These are phyloP conservation scores for Tetrastigma voinierianum DNA, from an alignment of 164 flowering plant species.

Conservation along the genomic window DNA sequence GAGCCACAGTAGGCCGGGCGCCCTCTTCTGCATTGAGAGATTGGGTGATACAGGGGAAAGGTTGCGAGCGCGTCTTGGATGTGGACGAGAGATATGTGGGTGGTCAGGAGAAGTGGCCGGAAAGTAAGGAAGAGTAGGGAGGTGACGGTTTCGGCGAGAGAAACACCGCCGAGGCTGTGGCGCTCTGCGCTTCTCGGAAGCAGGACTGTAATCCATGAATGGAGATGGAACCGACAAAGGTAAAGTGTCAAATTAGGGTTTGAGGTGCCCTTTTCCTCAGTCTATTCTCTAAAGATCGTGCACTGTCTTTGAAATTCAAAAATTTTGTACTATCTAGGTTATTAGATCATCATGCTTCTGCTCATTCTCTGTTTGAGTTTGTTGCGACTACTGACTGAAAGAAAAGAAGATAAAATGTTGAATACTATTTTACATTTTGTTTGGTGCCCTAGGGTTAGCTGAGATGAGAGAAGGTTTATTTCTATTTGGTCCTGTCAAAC, in stretches of 20 bases:
- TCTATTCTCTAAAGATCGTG: conserved; percentile 20
- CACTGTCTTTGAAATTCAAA: not conserved
- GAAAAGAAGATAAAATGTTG: too few relatives aligned
- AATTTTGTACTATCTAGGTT: too few relatives aligned
- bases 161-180: conserved; percentile 85
- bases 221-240: conserved; percentile 19
- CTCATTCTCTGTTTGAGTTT: too few relatives aligned
- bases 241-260: conserved; percentile 32
- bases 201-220: conserved; percentile 8
- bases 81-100: conserved; percentile 20
- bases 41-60: conserved; percentile 33
- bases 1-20: conserved; percentile 72
- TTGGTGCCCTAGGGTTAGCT: not conserved
- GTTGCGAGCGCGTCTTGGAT: conserved; percentile 8
- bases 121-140: conserved; percentile 26
- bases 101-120: conserved; percentile 29
- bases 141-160: conserved; percentile 63
- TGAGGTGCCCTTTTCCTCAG: conserved; percentile 39
- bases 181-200: conserved; percentile 63
- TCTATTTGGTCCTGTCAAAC: too few relatives aligned
- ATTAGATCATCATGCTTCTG: too few relatives aligned
- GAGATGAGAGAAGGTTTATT: too few relatives aligned
- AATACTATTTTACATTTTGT: conserved; percentile 2
- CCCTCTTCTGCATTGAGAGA: conserved; percentile 85
- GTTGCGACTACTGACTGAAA: too few relatives aligned